phyloP scores from a whole-genome alignment of 148 eudicot genomes.

The Silene conica region DNA sequence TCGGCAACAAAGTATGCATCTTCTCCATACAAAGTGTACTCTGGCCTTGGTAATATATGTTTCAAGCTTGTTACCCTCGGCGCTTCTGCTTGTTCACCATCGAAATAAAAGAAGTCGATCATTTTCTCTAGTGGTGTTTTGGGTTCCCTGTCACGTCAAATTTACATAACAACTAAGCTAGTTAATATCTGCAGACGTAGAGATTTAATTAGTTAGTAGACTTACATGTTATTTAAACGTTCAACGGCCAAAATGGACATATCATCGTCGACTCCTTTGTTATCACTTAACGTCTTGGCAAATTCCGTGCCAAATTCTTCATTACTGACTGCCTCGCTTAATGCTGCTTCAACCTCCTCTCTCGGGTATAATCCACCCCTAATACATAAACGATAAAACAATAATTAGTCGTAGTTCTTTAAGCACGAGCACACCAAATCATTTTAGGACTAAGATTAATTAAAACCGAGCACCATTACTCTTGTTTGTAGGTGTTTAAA shows the following conservation, averaged over 20 bases:
- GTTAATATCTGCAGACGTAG: too few relatives aligned
- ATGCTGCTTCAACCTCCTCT: constrained; percentile 2
- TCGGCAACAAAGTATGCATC: constrained; percentile 25
- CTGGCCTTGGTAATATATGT: constrained; percentile 17
- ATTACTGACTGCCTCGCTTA: neutral
- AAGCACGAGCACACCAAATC: too few relatives aligned
- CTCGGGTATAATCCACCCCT: neutral
- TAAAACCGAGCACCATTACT: too few relatives aligned
- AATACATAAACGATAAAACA: too few relatives aligned
- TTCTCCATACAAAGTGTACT: constrained; percentile 15
- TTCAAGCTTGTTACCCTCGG: constrained; percentile 27
- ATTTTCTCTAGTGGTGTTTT: constrained; percentile 17
- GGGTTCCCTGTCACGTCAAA: constrained; percentile 11
- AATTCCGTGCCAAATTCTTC: neutral
- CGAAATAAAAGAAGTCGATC: constrained; percentile 16
- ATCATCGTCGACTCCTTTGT: constrained; percentile 2
- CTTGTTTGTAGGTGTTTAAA: constrained; percentile 22
- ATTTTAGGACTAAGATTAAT: too few relatives aligned
- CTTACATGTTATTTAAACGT: constrained; percentile 4
- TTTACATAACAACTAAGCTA: neutral
- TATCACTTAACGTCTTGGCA: neutral
- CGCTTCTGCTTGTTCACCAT: constrained; percentile 27
- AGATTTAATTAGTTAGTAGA: too few relatives aligned
- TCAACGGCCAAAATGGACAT: constrained; percentile 23
- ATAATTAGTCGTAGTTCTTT: too few relatives aligned